Base-by-base conservation (phyloP, 331 rosid genomes). In the Pyracantha coccinea region DNA sequence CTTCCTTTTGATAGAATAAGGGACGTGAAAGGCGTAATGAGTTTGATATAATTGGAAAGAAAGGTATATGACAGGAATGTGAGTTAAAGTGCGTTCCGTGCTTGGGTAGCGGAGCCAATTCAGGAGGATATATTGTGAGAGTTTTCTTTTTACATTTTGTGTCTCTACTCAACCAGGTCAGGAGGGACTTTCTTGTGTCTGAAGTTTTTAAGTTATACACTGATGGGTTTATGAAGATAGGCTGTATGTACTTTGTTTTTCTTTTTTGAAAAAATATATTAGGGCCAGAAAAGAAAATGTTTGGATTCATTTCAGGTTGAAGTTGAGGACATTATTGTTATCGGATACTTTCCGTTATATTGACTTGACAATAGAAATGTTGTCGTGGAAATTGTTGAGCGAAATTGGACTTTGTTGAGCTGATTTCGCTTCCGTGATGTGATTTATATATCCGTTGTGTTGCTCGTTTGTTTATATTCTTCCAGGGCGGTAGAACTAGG, bases 31-130 rank as follows among this genome's bases (percentile, higher is more conserved):
- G 75, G 83, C 53, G 77, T 64, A 66, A 69, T 82, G 65, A 55
- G 83, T 53, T 85, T 71, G 79, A 81, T 80, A 74, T 58, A 73
- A 76, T 72, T 76, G 80, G 91, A 78, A 89, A 76, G 89, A 84
- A 83, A 78, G 83, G 86, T 74, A 75, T 68, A 58, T 69, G 70
- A 71, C 32, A 78, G 66, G 55, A 57, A 65, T 71, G 79, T 59
- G 81, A 83, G 73, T 75, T 73, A 76, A 47, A 83, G 77, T 60
- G 80, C 20, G 55, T 64, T 67, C 74, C 79, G 66, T 80, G 80
- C 80, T 1, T 45, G 75, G 52, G 84, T 77, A 78, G 84, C 58
- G 69, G 60, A 81, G 86, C 79, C 71, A 50, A 67, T 66, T 38
- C 79, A 77, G 86, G 83, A 76, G 82, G 85, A 79, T 76, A 28